Evolutionary conservation across 1,139 yeast species (phyloP).

Genomic region (Geotrichum restrictum): DNA sequence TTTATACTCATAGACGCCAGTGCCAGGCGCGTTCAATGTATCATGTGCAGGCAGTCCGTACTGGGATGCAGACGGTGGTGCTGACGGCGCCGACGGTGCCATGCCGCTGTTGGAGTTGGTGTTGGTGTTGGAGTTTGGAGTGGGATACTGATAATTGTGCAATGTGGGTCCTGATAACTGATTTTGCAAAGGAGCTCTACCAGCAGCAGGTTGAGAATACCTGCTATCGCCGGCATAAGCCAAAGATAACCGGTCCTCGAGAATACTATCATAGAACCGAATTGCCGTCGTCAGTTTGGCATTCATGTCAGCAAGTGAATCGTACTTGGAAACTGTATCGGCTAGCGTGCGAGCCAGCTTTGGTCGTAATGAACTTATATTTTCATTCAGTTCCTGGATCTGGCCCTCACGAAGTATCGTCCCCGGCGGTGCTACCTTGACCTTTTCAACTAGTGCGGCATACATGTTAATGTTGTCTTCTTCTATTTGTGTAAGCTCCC

Average conservation of each 20-base stretch:
- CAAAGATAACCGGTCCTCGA: constrained; percentile 61
- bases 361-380: constrained; percentile 66
- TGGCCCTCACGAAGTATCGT: constrained; percentile 57
- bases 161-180: constrained; percentile 6
- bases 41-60: constrained; percentile 10
- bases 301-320: constrained; percentile 69
- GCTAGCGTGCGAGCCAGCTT: constrained; percentile 65
- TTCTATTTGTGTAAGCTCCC: constrained; percentile 53
- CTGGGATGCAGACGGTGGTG: constrained; percentile 11
- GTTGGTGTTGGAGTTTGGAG: constrained; percentile 1
- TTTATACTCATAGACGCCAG: neutral
- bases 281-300: constrained; percentile 77
- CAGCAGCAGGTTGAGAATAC: constrained; percentile 12
- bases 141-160: neutral
- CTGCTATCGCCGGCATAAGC: constrained; percentile 40
- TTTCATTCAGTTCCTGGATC: constrained; percentile 60
- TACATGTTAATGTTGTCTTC: constrained; percentile 67
- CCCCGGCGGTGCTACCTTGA: constrained; percentile 50
- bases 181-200: neutral
- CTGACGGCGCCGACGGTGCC: neutral
- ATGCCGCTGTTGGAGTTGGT: neutral
- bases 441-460: constrained; percentile 58
- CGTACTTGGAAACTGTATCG: constrained; percentile 63
- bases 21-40: neutral
- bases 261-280: constrained; percentile 69